phyloP scores from a whole-genome alignment of 192 early-diverging fungal species.

The Coemansia nantahalensis region DNA sequence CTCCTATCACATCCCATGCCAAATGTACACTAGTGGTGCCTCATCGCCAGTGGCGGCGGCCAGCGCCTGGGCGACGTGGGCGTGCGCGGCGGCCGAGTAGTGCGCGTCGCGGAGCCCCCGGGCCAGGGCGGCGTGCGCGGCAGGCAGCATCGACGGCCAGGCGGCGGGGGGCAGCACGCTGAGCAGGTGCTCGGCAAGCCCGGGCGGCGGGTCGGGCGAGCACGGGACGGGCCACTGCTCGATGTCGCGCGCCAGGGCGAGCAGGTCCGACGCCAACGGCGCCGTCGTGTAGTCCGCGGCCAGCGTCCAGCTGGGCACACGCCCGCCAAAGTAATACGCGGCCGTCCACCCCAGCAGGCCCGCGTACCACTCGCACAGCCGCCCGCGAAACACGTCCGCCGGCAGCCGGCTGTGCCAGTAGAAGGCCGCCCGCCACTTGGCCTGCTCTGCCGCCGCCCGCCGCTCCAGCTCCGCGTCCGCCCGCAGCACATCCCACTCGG shows the following conservation, averaged over 20 bases:
- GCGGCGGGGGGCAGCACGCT: conserved; percentile 26
- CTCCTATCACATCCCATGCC: background rate
- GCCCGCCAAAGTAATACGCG: conserved; percentile 28
- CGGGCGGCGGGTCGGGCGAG: conserved; percentile 5
- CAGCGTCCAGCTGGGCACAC: conserved; percentile 37
- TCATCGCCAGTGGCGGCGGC: no score
- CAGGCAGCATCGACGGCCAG: conserved; percentile 7
- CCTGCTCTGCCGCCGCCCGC: conserved; percentile 4
- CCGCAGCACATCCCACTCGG: conserved; percentile 26
- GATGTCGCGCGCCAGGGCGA: no score
- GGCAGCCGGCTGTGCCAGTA: conserved; percentile 15
- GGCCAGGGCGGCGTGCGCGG: conserved; percentile 8
- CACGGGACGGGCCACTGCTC: conserved; percentile 5
- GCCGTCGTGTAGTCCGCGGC: conserved; percentile 2
- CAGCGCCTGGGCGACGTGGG: background rate
- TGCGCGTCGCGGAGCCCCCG: conserved; percentile 4
- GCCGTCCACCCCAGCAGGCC: conserved; percentile 35
- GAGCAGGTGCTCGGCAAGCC: conserved; percentile 29
- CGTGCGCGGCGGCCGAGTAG: conserved; percentile 8
- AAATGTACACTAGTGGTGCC: no score
- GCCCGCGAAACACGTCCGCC: background rate
- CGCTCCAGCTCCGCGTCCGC: conserved; percentile 25
- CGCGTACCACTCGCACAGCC: conserved; percentile 17
- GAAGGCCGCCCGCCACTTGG: conserved; percentile 13
- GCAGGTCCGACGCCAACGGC: conserved; percentile 34